Percentiles rank a stretch among this genome's conserved stretches.
Evolutionary conservation across 345 rosid species (phyloP).

Genomic region (Diplotaxis tenuifolia): DNA sequence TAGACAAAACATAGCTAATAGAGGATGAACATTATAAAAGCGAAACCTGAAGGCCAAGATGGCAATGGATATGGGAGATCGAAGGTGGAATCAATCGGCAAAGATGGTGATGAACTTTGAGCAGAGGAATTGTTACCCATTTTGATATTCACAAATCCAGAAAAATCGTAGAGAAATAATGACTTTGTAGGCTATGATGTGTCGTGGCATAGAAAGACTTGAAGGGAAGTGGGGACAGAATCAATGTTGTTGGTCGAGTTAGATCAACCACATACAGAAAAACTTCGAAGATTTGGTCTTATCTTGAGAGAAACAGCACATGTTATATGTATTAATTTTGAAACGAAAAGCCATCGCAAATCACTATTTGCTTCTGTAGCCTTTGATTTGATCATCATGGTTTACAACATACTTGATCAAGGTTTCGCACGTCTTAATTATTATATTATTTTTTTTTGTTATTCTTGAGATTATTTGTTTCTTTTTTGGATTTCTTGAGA

Average conservation of each 20-base stretch:
- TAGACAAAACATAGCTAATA: constrained; percentile 10
- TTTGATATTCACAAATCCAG: constrained; percentile 6
- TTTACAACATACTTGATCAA: neutral
- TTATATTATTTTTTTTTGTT: neutral
- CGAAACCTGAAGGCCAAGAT: constrained; percentile 63
- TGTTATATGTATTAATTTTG: constrained; percentile 22
- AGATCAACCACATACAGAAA: constrained; percentile 33
- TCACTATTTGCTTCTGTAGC: constrained; percentile 19
- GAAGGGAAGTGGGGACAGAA: constrained; percentile 27
- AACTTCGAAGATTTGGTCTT: constrained; percentile 19
- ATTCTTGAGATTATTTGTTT: neutral
- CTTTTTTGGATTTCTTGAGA: neutral
- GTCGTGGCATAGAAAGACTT: neutral
- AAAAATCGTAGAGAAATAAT: neutral
- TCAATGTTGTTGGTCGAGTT: constrained; percentile 20
- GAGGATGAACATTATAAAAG: neutral
- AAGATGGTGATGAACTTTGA: constrained; percentile 31
- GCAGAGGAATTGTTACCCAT: constrained; percentile 40
- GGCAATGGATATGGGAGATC: constrained; percentile 60
- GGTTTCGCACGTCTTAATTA: constrained; percentile 20
- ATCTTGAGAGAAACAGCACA: constrained; percentile 30
- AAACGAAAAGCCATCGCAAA: constrained; percentile 27
- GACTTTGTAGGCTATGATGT: constrained; percentile 6
- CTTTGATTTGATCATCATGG: constrained; percentile 13
- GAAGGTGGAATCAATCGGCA: constrained; percentile 52